Evolutionary conservation across 1,284 basidiomycete species (phyloP).

Genomic region (Leccinum laetum): DNA sequence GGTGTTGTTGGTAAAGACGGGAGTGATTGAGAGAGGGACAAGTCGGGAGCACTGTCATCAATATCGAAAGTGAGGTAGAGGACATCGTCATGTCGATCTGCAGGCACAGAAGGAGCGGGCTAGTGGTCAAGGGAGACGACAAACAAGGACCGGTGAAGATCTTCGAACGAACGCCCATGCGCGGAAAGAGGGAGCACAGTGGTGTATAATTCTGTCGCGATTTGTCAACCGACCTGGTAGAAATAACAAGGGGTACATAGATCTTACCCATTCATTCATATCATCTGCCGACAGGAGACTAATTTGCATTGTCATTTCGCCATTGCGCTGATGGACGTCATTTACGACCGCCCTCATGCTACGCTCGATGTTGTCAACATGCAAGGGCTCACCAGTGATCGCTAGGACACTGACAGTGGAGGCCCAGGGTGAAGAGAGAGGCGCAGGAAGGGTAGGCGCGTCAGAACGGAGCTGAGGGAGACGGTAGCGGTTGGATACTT

Average conservation of each 20-base stretch:
- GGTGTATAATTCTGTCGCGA: too few species aligned
- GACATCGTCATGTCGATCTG: conserved; percentile 18
- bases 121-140: conserved; percentile 69
- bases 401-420: conserved; percentile 48
- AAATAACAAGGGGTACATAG: neutral
- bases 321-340: conserved; percentile 53
- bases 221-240: neutral
- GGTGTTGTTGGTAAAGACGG: too few species aligned
- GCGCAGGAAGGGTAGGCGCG: conserved; percentile 38
- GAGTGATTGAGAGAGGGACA: neutral
- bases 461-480: conserved; percentile 72
- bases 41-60: conserved; percentile 10
- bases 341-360: conserved; percentile 65
- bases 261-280: conserved; percentile 77
- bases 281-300: conserved; percentile 81
- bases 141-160: conserved; percentile 41
- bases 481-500: conserved; percentile 78
- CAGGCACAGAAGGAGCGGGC: conserved; percentile 39
- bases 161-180: conserved; percentile 15
- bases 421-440: too few species aligned
- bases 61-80: conserved; percentile 37
- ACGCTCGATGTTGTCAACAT: conserved; percentile 62
- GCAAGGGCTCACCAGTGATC: conserved; percentile 33
- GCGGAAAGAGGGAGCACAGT: conserved; percentile 17
- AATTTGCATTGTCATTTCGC: conserved; percentile 49